phyloP scores from a whole-genome alignment of 2,329 filamentous ascomycete species.

The Penicillium sp. region DNA sequence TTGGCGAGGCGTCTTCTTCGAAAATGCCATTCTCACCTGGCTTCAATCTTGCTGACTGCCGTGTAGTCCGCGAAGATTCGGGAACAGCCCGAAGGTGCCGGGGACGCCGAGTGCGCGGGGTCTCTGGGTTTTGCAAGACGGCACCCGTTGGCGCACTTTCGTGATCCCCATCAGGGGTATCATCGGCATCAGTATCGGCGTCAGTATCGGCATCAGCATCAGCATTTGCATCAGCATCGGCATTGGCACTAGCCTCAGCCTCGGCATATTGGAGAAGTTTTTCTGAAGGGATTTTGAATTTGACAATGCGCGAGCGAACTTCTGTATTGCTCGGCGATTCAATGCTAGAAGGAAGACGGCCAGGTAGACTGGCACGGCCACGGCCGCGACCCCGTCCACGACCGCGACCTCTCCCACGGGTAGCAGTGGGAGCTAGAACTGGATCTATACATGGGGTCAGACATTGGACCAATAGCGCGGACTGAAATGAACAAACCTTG shows the following conservation, averaged over 20 bases:
- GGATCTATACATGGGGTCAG: constrained; percentile 20
- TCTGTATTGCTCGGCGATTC: constrained; percentile 7
- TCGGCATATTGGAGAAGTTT: not conserved
- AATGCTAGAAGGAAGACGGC: constrained; percentile 1
- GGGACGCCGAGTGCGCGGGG: constrained; percentile 35
- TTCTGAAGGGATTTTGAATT: constrained; percentile 14
- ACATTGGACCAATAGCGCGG: not conserved
- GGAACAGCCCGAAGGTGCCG: constrained; percentile 30
- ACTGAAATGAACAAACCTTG: constrained; percentile 22
- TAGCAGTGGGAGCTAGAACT: constrained; percentile 10
- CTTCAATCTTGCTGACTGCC: constrained; percentile 37
- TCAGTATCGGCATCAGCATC: not conserved
- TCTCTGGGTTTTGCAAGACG: constrained; percentile 25
- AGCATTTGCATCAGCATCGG: not conserved
- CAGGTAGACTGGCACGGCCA: constrained; percentile 13
- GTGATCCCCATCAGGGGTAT: constrained; percentile 4
- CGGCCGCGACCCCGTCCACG: constrained; percentile 21
- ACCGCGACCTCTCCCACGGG: constrained; percentile 17
- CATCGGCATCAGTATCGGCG: not conserved
- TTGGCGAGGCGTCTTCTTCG: constrained; percentile 18
- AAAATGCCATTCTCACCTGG: constrained; percentile 20
- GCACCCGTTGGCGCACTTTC: constrained; percentile 8
- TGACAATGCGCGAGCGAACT: constrained; percentile 18
- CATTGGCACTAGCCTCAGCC: too few relatives aligned
- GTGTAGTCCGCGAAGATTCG: constrained; percentile 36